Percentiles rank a stretch among this genome's conserved stretches.
phyloP scores from a whole-genome alignment of 768 basidiomycete genomes.

The Suillus brevipes region DNA sequence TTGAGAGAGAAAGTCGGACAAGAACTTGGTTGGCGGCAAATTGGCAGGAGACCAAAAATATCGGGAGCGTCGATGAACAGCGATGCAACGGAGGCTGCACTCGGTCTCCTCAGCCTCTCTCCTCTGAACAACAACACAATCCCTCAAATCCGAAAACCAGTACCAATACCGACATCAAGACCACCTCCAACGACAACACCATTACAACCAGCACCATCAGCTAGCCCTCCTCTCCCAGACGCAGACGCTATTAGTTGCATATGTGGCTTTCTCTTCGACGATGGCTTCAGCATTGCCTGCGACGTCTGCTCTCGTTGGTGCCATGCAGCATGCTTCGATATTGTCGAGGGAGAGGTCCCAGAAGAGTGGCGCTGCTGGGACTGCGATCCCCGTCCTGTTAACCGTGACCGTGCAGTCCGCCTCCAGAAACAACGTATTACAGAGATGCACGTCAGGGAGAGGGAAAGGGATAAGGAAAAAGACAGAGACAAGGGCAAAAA shows the following conservation, averaged over 20 bases:
- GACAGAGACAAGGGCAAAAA: conserved; percentile 29
- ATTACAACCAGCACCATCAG: conserved; percentile 10
- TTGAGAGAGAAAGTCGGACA: conserved; percentile 1
- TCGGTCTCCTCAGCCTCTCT: conserved; percentile 55
- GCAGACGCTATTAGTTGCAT: conserved; percentile 67
- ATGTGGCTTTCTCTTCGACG: conserved; percentile 72
- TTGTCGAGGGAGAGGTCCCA: conserved; percentile 57
- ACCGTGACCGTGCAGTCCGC: conserved; percentile 48
- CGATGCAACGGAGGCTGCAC: conserved; percentile 61
- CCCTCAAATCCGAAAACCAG: conserved; percentile 43
- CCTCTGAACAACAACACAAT: conserved; percentile 37
- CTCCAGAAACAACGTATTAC: conserved; percentile 31
- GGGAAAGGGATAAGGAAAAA: conserved; percentile 35
- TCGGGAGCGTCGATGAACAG: conserved; percentile 38
- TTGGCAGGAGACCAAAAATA: conserved; percentile 2
- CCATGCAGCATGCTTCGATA: conserved; percentile 77
- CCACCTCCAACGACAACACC: conserved; percentile 14
- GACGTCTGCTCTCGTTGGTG: conserved; percentile 83
- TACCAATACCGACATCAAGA: conserved; percentile 13
- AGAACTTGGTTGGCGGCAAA: conserved; percentile 1
- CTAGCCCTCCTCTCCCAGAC: conserved; percentile 27
- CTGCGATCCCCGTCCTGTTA: conserved; percentile 48
- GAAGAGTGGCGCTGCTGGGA: conserved; percentile 79
- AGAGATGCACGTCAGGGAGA: not conserved
- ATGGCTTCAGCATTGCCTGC: conserved; percentile 85